Conservation (phyloP, 2,329 filamentous ascomycete genomes). For the Hortaea werneckii region DNA sequence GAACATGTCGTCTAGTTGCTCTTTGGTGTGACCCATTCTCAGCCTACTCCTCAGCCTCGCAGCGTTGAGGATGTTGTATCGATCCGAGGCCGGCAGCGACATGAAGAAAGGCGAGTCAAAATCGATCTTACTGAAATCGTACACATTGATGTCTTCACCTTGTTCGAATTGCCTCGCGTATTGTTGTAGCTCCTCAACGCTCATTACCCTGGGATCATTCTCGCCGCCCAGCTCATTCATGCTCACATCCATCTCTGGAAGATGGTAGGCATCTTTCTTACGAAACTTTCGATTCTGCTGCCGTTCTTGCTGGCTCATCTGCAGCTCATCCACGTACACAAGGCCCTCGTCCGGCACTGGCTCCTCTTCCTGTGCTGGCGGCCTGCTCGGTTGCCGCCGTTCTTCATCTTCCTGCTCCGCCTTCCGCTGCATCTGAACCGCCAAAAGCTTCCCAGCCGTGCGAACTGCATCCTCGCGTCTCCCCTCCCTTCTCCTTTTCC, state of each 20-base stretch:
- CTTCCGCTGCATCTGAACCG: slow-evolving; percentile 83
- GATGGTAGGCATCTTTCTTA: slow-evolving; percentile 90
- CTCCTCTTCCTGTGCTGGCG: slow-evolving; percentile 42
- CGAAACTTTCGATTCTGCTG: slow-evolving; percentile 66
- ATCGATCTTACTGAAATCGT: slow-evolving; percentile 98
- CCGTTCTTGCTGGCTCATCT: slow-evolving; percentile 69
- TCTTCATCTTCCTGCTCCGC: slow-evolving; percentile 70
- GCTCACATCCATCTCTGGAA: slow-evolving; percentile 71
- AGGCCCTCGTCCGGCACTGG: slow-evolving; percentile 62
- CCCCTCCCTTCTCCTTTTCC: slow-evolving; percentile 74
- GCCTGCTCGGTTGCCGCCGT: slow-evolving; percentile 44
- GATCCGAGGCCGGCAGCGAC: slow-evolving; percentile 77
- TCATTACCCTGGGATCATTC: slow-evolving; percentile 94
- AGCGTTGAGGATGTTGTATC: slow-evolving; percentile 96
- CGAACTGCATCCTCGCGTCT: slow-evolving; percentile 83
- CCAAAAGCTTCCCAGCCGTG: slow-evolving; percentile 83
- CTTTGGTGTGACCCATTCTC: slow-evolving; percentile 92
- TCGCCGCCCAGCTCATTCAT: slow-evolving; percentile 79
- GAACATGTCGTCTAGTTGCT: slow-evolving; percentile 94
- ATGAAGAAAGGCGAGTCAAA: slow-evolving; percentile 94
- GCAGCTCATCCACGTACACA: slow-evolving; percentile 83
- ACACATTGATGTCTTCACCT: slow-evolving; percentile 75
- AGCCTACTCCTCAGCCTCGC: slow-evolving; percentile 78
- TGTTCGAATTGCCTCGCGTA: slow-evolving; percentile 87
- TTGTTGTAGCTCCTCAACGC: slow-evolving; percentile 81